Evolutionary conservation across 768 basidiomycete species (phyloP), one percentile per base, ranked within the genome.

Genomic region (Lactarius akahatsu): DNA sequence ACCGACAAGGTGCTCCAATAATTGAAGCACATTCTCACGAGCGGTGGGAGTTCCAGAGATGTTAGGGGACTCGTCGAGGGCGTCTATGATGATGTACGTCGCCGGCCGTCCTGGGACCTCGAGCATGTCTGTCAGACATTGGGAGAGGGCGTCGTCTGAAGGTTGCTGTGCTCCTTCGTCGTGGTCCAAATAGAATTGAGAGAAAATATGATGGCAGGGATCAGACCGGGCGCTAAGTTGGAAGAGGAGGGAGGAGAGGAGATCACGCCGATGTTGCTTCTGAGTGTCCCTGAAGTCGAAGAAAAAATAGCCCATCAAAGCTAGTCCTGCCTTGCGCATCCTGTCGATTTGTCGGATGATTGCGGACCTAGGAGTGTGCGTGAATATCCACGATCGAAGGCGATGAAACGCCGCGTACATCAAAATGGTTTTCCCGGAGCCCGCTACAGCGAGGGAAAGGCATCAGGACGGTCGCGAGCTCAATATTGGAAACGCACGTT

Each of bases 41-140:
- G 59, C 30, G 15, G 59, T 16, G 0, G 40, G 36, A 4, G 18
- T 26, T 3, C 30, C 30, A 18, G 38, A 15, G 1, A 32, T 32
- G 2, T 20, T 20, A 4, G 59, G 64, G 40, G 58, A 65, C 9
- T 60, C 64, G 23, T 65, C 64, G 0, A 65, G 40, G 26, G 59
- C 64, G 13, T 65, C 64, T 0, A 65, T 30, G 6, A 65, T n/a
- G 5, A 60, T 56, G 28, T 45, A 45, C 10, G 20, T 23, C 13
- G 43, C 41, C 2, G 50, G 36, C 32, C 45, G 34, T 9, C 41
- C 50, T 1, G 40, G 40, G 23, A 26, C 16, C 15, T 20, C 18
- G 30, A 61, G 40, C 40, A 65, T 45, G 9, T 56, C 41, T 26
- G 43, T 59, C 10, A 65, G 54, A 45, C 64, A 65, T 26, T 45